Evolutionary conservation across 78 protist species (phyloP).

Genomic region (Chrysochromulina tobinii): DNA sequence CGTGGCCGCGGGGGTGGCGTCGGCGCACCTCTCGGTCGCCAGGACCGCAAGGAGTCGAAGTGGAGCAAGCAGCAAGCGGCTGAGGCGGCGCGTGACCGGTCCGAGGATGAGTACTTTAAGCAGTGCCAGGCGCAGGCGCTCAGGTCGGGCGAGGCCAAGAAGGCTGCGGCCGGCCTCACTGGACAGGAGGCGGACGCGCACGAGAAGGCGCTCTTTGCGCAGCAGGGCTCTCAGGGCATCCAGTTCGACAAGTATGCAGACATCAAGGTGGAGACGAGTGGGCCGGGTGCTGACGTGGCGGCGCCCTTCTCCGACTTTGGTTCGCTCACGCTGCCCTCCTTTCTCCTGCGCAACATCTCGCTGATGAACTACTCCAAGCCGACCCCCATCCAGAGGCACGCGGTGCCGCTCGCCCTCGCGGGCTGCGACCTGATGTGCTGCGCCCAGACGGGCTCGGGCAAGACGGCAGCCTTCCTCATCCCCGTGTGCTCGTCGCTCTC

Average conservation of each 20-base stretch:
- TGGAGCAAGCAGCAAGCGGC: too few relatives aligned
- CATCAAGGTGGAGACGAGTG: not conserved
- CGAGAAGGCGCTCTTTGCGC: too few relatives aligned
- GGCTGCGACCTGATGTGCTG: slow-evolving; percentile 96
- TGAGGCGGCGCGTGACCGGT: too few relatives aligned
- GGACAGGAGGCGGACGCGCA: too few relatives aligned
- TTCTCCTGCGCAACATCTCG: slow-evolving; percentile 48
- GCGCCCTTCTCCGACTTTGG: not conserved
- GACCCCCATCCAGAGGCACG: slow-evolving; percentile 93
- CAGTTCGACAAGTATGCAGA: slow-evolving; percentile 13
- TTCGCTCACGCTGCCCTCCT: not conserved
- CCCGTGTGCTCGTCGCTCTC: not conserved
- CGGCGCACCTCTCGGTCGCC: too few relatives aligned
- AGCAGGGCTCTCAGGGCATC: not conserved
- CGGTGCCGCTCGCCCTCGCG: slow-evolving; percentile 80
- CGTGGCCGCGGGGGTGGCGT: too few relatives aligned
- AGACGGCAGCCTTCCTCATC: slow-evolving; percentile 90
- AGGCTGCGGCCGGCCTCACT: too few relatives aligned
- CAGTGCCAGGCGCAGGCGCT: too few relatives aligned
- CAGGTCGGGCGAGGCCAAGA: too few relatives aligned
- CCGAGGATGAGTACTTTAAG: too few relatives aligned
- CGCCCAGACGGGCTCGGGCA: slow-evolving; percentile 93
- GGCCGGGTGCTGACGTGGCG: not conserved
- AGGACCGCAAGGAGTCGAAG: too few relatives aligned
- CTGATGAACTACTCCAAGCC: slow-evolving; percentile 76